Evolutionary conservation across 306 rosid species (phyloP), one percentile per base, ranked within the genome.

Genomic region (Alnus rubra): DNA sequence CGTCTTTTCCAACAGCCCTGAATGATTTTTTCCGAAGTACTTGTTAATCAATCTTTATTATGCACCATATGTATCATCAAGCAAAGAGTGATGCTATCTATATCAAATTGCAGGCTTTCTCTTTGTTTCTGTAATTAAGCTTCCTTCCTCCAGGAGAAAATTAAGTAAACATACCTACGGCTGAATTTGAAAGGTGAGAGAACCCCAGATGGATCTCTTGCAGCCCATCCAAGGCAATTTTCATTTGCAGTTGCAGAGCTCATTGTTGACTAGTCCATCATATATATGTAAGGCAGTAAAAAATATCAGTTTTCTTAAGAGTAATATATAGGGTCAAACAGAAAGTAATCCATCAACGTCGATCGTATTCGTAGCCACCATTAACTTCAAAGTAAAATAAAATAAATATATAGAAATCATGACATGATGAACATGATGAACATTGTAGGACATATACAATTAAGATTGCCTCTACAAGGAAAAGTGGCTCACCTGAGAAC

Each of bases 1-100:
- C 98, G 0, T 90, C 90, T 0, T 78, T 70, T 47, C 96, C 89
- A 39, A 86, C 82, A 75, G 80, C 83, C 88, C 98, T 93, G 87
- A 65, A 69, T 74, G 77, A 67, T 54, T 53, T 30, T 31, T 52
- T 10, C 35, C 75, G 80, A 33, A 64, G 63, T 76, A 54, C 7
- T 42, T 4, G 71, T 79, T 56, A 64, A 73, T 74, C 19, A 13
- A 75, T 60, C 45, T 8, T 49, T 51, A 16, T 59, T 33, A 23
- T 64, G 18, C 42, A 33, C 0, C 39, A 4, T 37, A 64, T 69
- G 80, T 53, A 47, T 49, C 4, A 83, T 75, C 75, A 75, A 42
- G 15, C 67, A 50, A 48, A 50, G 65, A 9, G 5, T 19, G 12
- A 10, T 33, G 18, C 30, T 16, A 28, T 47, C 30, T 16, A 28